These are phyloP conservation scores for Phaeosphaeriaceae sp. DNA, from an alignment of 2,329 filamentous ascomycete species.

Conservation along the genomic window DNA sequence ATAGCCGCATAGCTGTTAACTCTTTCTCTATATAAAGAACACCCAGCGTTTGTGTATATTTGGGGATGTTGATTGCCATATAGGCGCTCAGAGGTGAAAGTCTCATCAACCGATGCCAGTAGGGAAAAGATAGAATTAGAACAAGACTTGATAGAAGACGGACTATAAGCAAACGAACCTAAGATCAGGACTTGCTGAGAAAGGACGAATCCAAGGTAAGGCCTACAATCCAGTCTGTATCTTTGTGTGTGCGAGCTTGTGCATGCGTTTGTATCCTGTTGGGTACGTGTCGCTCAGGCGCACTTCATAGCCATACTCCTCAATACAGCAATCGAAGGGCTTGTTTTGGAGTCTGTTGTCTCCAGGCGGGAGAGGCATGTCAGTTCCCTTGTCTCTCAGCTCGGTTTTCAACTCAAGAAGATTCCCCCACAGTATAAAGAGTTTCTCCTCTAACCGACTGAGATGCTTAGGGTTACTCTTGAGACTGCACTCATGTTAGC, in stretches of 20 bases:
- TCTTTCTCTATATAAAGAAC: too few species aligned
- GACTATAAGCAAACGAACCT: background rate
- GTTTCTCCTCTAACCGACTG: slow-evolving; percentile 65
- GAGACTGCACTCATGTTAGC: slow-evolving; percentile 56
- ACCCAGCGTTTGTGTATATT: too few species aligned
- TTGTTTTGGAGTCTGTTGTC: slow-evolving; percentile 44
- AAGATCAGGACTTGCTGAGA: background rate
- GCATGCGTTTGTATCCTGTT: slow-evolving; percentile 31
- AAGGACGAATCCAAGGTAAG: background rate
- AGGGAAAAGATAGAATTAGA: too few species aligned
- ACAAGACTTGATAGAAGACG: background rate
- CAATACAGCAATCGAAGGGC: slow-evolving; percentile 50
- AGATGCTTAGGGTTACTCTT: slow-evolving; percentile 59
- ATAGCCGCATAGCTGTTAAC: too few species aligned
- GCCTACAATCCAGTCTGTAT: slow-evolving; percentile 12
- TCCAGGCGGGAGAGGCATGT: slow-evolving; percentile 32
- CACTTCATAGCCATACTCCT: slow-evolving; percentile 32
- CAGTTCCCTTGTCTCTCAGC: slow-evolving; percentile 53
- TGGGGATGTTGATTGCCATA: too few species aligned
- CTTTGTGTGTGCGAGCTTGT: slow-evolving; percentile 28
- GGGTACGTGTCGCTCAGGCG: slow-evolving; percentile 14
- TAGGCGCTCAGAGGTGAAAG: too few species aligned
- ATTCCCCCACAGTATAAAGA: slow-evolving; percentile 86
- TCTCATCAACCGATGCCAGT: too few species aligned
- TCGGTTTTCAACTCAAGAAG: slow-evolving; percentile 67